Conservation (phyloP, 2,329 filamentous ascomycete species). For the Fusarium aywerte region DNA sequence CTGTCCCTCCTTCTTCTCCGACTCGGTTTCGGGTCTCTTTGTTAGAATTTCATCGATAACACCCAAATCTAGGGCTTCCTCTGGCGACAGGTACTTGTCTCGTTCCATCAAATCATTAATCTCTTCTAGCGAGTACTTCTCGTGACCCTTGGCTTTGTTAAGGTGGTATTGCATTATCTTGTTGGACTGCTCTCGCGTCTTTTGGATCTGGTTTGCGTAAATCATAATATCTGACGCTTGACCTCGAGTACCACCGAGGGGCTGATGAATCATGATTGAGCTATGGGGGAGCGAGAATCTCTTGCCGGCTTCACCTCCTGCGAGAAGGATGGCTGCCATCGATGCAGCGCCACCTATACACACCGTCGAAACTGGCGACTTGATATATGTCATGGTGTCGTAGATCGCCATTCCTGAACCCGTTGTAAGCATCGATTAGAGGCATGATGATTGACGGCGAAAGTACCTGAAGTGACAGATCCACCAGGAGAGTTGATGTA, state of each 20-base stretch:
- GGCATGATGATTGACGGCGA: background rate
- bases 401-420: constrained; percentile 81
- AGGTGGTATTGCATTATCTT: constrained; percentile 89
- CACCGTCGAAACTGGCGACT: constrained; percentile 90
- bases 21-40: constrained; percentile 62
- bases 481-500: constrained; percentile 98
- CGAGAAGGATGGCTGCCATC: constrained; percentile 91
- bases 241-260: constrained; percentile 76
- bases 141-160: constrained; percentile 77
- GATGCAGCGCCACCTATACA: constrained; percentile 94
- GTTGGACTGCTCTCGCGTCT: constrained; percentile 86
- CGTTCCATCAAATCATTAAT: constrained; percentile 97
- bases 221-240: constrained; percentile 88
- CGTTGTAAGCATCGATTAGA: constrained; percentile 9
- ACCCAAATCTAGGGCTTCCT: constrained; percentile 88
- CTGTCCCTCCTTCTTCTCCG: constrained; percentile 42
- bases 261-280: constrained; percentile 97
- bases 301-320: constrained; percentile 85
- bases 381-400: constrained; percentile 98
- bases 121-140: constrained; percentile 82
- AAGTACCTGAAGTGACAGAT: constrained; percentile 76
- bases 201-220: constrained; percentile 95
- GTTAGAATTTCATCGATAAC: constrained; percentile 91
- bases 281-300: constrained; percentile 92
- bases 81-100: constrained; percentile 90